Evolutionary conservation across 352 stramenopile genomes (phyloP).

Genomic region (Phytopythium chamaehyphon): DNA sequence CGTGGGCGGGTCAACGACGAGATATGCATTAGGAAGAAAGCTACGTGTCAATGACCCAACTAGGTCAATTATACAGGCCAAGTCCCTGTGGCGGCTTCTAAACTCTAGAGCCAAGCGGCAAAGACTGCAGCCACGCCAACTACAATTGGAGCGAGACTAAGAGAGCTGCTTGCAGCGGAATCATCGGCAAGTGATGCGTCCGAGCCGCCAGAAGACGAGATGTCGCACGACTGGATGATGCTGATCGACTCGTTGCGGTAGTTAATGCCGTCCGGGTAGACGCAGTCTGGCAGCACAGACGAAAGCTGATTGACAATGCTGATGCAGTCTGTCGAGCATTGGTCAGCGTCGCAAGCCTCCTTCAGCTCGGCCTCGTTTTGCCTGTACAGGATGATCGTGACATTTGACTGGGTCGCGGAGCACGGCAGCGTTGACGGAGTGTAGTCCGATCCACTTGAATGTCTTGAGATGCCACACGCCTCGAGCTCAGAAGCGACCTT

Average conservation of each 20-base stretch:
- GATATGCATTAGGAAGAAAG: too few relatives aligned
- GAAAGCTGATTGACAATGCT: constrained; percentile 2
- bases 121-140: too few relatives aligned
- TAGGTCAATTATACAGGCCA: too few relatives aligned
- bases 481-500: not conserved
- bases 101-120: too few relatives aligned
- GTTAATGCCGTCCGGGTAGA: constrained; percentile 8
- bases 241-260: constrained; percentile 7
- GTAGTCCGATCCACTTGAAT: not conserved
- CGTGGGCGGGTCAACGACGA: too few relatives aligned
- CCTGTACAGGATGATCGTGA: constrained; percentile 6
- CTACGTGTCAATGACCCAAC: too few relatives aligned
- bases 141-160: not conserved
- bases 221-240: not conserved
- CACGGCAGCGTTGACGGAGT: constrained; percentile 1
- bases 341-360: constrained; percentile 3
- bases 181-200: not conserved
- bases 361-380: not conserved
- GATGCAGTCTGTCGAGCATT: constrained; percentile 4
- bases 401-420: constrained; percentile 4
- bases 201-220: not conserved
- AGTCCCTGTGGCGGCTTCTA: too few relatives aligned
- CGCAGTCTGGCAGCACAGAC: constrained; percentile 6
- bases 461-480: not conserved
- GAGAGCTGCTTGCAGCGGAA: not conserved